Conservation (phyloP, 2,329 filamentous ascomycete genomes). For the Neofusicoccum sp. region DNA sequence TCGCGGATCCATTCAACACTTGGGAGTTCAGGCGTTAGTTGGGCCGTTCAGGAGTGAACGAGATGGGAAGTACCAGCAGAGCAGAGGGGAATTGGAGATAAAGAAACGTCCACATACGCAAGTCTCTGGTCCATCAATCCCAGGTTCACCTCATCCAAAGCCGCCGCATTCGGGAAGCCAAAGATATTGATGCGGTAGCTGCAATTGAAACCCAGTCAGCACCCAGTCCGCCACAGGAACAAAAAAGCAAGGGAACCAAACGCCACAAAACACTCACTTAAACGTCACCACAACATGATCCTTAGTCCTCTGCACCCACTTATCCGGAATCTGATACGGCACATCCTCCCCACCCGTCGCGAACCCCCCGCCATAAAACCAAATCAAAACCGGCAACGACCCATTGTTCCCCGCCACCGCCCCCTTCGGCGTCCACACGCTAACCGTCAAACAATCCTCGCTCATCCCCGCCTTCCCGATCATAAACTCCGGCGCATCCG, state of each 20-base stretch:
- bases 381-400: constrained; percentile 30
- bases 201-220: constrained; percentile 15
- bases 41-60: constrained; percentile 3
- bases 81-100: neutral
- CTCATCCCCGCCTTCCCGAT: neutral
- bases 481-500: constrained; percentile 9
- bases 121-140: constrained; percentile 40
- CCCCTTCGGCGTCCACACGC: constrained; percentile 32
- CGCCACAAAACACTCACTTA: constrained; percentile 20
- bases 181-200: constrained; percentile 38
- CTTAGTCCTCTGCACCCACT: constrained; percentile 25
- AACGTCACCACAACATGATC: constrained; percentile 31
- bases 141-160: constrained; percentile 31
- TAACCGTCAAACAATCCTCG: constrained; percentile 36
- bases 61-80: neutral
- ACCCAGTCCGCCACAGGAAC: constrained; percentile 22
- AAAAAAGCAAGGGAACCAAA: constrained; percentile 25
- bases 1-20: constrained; percentile 41
- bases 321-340: constrained; percentile 12
- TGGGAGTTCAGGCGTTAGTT: neutral
- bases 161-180: constrained; percentile 28
- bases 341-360: constrained; percentile 7
- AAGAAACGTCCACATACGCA: constrained; percentile 25
- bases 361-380: constrained; percentile 19
- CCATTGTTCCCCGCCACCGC: constrained; percentile 18